These are phyloP conservation scores for Umbelopsis sp. DNA, from an alignment of 371 early-diverging fungal genomes.

Conservation along the genomic window DNA sequence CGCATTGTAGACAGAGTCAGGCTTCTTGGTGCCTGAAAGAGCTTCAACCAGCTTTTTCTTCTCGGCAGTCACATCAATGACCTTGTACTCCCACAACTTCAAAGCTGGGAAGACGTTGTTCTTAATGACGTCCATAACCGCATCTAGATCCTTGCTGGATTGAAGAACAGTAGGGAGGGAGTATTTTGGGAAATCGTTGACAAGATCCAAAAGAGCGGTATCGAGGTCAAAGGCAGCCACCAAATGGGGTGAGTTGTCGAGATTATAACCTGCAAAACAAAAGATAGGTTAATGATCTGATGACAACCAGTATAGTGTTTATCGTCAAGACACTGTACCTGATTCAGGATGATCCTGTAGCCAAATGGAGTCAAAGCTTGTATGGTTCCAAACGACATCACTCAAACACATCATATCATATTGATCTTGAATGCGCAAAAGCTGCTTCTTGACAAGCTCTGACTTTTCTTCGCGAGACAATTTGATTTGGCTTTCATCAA, in stretches of 20 bases:
- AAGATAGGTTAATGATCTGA: not conserved
- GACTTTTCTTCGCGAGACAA: conserved; percentile 62
- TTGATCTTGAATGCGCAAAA: conserved; percentile 61
- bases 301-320: not conserved
- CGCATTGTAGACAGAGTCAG: conserved; percentile 32
- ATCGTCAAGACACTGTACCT: conserved; percentile 45
- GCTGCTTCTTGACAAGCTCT: conserved; percentile 50
- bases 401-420: conserved; percentile 80
- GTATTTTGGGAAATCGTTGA: conserved; percentile 55
- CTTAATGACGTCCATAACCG: conserved; percentile 64
- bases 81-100: conserved; percentile 90
- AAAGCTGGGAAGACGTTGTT: conserved; percentile 65
- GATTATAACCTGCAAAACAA: conserved; percentile 77
- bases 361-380: conserved; percentile 88
- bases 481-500: conserved; percentile 51
- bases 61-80: conserved; percentile 62
- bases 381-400: conserved; percentile 99
- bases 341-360: conserved; percentile 94
- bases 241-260: conserved; percentile 93
- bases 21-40: conserved; percentile 28
- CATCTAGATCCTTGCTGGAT: conserved; percentile 68
- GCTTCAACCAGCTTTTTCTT: conserved; percentile 44
- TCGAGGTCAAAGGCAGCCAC: conserved; percentile 93
- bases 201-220: conserved; percentile 76
- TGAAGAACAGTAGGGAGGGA: conserved; percentile 57